Conservation (phyloP, 2,329 filamentous ascomycete genomes). For the Xylaria sp. region DNA sequence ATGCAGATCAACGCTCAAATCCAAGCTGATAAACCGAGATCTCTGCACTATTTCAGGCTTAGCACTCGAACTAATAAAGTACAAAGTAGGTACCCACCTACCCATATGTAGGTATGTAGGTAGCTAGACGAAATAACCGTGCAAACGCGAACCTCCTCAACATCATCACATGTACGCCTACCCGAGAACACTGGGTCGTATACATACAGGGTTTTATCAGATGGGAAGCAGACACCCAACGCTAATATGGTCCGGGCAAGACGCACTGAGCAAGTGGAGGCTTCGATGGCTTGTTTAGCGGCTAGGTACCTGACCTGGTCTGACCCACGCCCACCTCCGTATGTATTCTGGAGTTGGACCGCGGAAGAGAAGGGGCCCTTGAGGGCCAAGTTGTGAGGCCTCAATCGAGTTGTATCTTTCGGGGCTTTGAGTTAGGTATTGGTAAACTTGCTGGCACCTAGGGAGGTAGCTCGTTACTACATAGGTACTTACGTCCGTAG, state of each 20-base stretch:
- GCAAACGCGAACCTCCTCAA: not conserved
- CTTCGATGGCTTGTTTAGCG: constrained; percentile 1
- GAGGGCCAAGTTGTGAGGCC: not conserved
- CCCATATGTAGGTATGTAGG: not conserved
- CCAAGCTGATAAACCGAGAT: not conserved
- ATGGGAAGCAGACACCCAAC: not conserved
- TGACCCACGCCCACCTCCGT: not conserved
- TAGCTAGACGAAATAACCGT: not conserved
- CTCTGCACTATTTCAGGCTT: not conserved
- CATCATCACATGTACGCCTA: not conserved
- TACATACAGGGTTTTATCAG: constrained; percentile 1
- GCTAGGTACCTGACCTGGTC: not conserved
- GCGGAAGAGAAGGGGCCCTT: not conserved
- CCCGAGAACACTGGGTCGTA: not conserved
- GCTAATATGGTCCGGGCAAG: constrained; percentile 8
- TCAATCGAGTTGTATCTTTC: not conserved
- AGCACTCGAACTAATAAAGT: not conserved
- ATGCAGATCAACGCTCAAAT: not conserved
- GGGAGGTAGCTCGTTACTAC: no score
- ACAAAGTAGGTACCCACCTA: not conserved
- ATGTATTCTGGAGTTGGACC: not conserved
- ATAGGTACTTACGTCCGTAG: not conserved
- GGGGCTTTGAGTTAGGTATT: not conserved
- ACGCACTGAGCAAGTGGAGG: constrained; percentile 9
- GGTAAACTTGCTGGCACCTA: no score